Evolutionary conservation across 2,329 filamentous ascomycete species (phyloP).

Genomic region (Triangularia setosa): DNA sequence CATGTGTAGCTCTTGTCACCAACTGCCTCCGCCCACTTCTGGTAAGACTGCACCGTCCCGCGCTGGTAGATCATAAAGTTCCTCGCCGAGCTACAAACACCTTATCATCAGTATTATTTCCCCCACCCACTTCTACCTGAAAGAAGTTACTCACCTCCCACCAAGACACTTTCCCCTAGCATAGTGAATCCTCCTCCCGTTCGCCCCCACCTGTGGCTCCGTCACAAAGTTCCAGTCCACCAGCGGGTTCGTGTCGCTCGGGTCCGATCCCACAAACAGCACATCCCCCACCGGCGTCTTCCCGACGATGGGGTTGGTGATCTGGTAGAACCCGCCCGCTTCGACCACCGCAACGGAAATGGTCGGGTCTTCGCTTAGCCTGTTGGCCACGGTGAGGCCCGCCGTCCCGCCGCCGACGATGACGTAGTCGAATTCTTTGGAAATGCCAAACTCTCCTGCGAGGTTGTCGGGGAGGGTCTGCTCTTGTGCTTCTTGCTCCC

Average conservation of each 20-base stretch:
- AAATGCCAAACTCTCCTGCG: not conserved
- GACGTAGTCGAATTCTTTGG: constrained; percentile 6
- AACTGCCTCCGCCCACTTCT: constrained; percentile 32
- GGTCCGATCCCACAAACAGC: constrained; percentile 20
- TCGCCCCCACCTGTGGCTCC: constrained; percentile 25
- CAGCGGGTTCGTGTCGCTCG: constrained; percentile 19
- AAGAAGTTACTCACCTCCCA: constrained; percentile 3
- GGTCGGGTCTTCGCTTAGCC: constrained; percentile 30
- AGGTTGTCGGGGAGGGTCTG: not conserved
- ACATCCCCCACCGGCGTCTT: constrained; percentile 20
- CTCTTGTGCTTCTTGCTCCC: not conserved
- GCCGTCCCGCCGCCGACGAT: constrained; percentile 39
- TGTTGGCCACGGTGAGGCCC: constrained; percentile 32
- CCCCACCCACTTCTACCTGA: too few relatives aligned
- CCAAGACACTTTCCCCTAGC: constrained; percentile 34
- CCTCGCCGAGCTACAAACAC: constrained; percentile 19
- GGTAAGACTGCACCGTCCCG: constrained; percentile 23
- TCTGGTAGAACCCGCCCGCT: constrained; percentile 34
- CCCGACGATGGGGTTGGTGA: constrained; percentile 23
- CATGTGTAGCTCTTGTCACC: constrained; percentile 27
- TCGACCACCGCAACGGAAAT: constrained; percentile 36
- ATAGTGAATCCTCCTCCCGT: constrained; percentile 32
- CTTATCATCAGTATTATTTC: too few relatives aligned
- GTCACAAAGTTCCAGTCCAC: constrained; percentile 32
- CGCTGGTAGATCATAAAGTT: constrained; percentile 31